Conservation (phyloP, 2,329 filamentous ascomycete species). For the Diaporthe vaccinii region DNA sequence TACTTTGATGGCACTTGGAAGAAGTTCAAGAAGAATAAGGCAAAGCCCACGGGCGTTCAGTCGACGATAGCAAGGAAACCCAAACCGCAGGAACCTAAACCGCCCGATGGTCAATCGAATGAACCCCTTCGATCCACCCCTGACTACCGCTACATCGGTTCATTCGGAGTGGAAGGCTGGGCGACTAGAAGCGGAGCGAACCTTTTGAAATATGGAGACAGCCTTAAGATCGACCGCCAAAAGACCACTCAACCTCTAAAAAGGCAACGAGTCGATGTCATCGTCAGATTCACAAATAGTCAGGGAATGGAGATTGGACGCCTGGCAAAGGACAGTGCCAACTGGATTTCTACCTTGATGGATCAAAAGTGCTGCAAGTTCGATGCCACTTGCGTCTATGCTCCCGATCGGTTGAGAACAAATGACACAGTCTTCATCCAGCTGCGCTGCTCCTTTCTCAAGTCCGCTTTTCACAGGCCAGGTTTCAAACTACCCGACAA, state of each 20-base stretch:
- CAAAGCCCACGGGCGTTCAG: constrained; percentile 18
- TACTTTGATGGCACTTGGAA: constrained; percentile 79
- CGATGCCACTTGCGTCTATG: constrained; percentile 89
- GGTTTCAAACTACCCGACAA: constrained; percentile 77
- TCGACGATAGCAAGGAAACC: constrained; percentile 35
- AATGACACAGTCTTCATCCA: constrained; percentile 97
- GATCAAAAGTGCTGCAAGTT: constrained; percentile 92
- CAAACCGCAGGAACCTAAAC: constrained; percentile 31
- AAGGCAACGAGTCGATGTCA: constrained; percentile 77
- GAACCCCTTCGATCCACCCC: constrained; percentile 50
- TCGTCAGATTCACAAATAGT: constrained; percentile 90
- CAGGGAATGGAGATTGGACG: constrained; percentile 87
- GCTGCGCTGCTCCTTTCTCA: constrained; percentile 81
- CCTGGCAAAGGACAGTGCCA: constrained; percentile 86
- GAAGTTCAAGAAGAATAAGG: constrained; percentile 56
- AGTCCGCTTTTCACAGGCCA: constrained; percentile 77
- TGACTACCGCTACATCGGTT: constrained; percentile 81
- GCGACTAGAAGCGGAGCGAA: constrained; percentile 85
- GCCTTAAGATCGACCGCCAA: constrained; percentile 88
- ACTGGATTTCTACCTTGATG: constrained; percentile 92
- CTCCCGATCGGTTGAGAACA: constrained; percentile 85
- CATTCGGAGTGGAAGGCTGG: constrained; percentile 94
- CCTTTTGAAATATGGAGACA: constrained; percentile 84
- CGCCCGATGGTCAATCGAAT: neutral
- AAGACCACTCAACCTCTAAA: constrained; percentile 74